phyloP scores from a whole-genome alignment of 306 rosid genomes.

The Aeschynomene evenia region DNA sequence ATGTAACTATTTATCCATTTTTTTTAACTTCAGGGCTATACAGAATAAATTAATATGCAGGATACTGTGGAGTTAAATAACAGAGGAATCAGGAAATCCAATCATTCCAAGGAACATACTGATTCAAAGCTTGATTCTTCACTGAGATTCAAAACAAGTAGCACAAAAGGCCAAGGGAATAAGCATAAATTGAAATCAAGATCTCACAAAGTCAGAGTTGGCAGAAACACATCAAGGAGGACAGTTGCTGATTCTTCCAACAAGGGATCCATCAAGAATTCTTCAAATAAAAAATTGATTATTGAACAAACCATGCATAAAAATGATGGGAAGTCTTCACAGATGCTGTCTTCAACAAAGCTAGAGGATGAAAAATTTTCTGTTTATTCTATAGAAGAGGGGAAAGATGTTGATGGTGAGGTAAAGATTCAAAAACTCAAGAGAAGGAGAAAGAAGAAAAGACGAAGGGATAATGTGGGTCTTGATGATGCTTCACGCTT shows the following conservation, averaged over 20 bases:
- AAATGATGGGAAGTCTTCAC: constrained; percentile 42
- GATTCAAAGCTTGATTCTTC: constrained; percentile 40
- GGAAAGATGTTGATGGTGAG: constrained; percentile 40
- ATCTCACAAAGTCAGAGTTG: constrained; percentile 31
- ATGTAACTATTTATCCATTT: not conserved
- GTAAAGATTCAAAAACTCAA: constrained; percentile 36
- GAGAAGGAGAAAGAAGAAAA: constrained; percentile 55
- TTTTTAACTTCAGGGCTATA: constrained; percentile 34
- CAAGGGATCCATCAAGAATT: constrained; percentile 35
- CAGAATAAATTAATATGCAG: constrained; percentile 50
- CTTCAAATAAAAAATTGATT: constrained; percentile 37
- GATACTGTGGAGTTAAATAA: constrained; percentile 42
- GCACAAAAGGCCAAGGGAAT: constrained; percentile 41
- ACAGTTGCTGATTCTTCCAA: constrained; percentile 32
- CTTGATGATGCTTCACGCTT: constrained; percentile 77
- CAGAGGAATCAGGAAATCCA: constrained; percentile 44
- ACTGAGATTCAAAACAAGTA: constrained; percentile 36
- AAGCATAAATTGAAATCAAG: constrained; percentile 49
- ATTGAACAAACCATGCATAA: constrained; percentile 32
- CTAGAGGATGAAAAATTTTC: constrained; percentile 39
- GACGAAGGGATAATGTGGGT: constrained; percentile 44
- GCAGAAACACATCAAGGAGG: constrained; percentile 42
- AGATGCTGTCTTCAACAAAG: constrained; percentile 36
- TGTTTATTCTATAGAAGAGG: constrained; percentile 29
- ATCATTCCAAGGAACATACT: constrained; percentile 41